Evolutionary conservation across 331 rosid genomes (phyloP), one percentile per base, ranked within the genome.

Genomic region (Spiraea crenata): DNA sequence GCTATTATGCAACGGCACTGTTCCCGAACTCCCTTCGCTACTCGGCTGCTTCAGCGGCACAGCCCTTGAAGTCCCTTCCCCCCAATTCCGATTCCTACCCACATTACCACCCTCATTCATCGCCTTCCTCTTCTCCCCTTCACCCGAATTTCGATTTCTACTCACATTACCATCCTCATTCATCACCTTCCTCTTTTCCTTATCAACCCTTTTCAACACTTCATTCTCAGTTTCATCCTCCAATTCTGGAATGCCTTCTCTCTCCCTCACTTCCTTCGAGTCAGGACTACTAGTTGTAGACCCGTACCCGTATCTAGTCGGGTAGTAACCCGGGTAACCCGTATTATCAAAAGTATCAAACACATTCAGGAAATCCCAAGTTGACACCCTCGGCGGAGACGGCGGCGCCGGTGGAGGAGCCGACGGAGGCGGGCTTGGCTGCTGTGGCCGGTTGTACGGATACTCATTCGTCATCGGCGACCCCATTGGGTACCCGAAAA

Each of bases 161-260:
- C 45, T n/a, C 63, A 19, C 31, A 9, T 47, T 19, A 13, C 82
- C 74, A 7, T 81, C 79, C 69, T 67, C 88, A 4, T 46, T 81
- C 68, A 79, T 81, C 68, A 79, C 4, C 73, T 85, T 87, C 72
- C 81, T 85, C 85, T 82, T 82, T 73, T 77, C 78, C 80, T 70
- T 87, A 1, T 20, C 38, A 44, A 69, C 64, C 69, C 64, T 88
- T 71, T 83, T 87, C 81, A 69, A 17, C 49, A 48, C 73, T 72
- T 95, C 97, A 0, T 81, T 89, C 73, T 91, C 98, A 1, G 85
- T 88, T 40, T 95, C 99, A 25, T 95, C 98, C 78, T 95, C 99
- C 81, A 95, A 80, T 31, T 95, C 98, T 2, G 99, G 99, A 82
- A 95, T 95, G 52, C 99, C 99, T 69, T 95, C 99, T 34, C 96